Percentiles rank a stretch among this genome's conserved stretches.
These are phyloP conservation scores for Uronychia binucleata DNA, from an alignment of 73 alveolate species.

Conservation along the genomic window DNA sequence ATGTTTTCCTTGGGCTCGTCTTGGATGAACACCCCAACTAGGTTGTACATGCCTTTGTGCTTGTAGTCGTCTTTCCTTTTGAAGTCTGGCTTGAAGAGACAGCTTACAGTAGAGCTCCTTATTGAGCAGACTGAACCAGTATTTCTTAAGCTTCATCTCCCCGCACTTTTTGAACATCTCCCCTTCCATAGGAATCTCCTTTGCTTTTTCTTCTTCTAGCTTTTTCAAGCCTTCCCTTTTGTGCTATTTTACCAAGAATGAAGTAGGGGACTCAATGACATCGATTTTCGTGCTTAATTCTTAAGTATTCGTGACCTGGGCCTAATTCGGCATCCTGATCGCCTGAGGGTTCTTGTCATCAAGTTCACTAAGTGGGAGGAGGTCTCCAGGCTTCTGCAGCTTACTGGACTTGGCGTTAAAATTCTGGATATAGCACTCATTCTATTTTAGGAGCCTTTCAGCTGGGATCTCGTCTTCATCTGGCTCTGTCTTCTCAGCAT, in stretches of 20 bases:
- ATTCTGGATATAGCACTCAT: not conserved
- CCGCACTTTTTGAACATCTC: slow-evolving; percentile 72
- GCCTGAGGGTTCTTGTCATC: slow-evolving; percentile 9
- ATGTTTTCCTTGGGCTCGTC: slow-evolving; percentile 75
- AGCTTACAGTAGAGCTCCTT: slow-evolving; percentile 74
- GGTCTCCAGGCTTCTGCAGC: not conserved
- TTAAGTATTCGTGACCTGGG: not conserved
- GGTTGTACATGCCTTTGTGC: slow-evolving; percentile 84
- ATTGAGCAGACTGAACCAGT: slow-evolving; percentile 76
- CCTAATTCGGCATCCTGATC: slow-evolving; percentile 37
- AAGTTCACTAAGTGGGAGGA: not conserved
- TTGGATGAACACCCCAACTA: slow-evolving; percentile 72
- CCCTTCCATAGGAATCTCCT: slow-evolving; percentile 64
- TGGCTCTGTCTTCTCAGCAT: not conserved
- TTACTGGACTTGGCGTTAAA: not conserved
- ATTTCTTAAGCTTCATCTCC: slow-evolving; percentile 77
- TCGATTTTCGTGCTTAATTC: slow-evolving; percentile 1
- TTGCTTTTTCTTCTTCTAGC: not conserved
- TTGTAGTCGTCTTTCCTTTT: slow-evolving; percentile 65
- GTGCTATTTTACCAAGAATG: not conserved
- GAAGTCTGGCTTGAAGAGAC: slow-evolving; percentile 37
- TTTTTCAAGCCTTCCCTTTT: slow-evolving; percentile 2
- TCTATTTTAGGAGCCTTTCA: not conserved
- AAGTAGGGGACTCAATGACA: slow-evolving; percentile 24
- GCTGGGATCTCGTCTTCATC: slow-evolving; percentile 9